These are phyloP conservation scores for Phaeosphaeriaceae sp. DNA, from an alignment of 2,329 filamentous ascomycete genomes.

Conservation along the genomic window DNA sequence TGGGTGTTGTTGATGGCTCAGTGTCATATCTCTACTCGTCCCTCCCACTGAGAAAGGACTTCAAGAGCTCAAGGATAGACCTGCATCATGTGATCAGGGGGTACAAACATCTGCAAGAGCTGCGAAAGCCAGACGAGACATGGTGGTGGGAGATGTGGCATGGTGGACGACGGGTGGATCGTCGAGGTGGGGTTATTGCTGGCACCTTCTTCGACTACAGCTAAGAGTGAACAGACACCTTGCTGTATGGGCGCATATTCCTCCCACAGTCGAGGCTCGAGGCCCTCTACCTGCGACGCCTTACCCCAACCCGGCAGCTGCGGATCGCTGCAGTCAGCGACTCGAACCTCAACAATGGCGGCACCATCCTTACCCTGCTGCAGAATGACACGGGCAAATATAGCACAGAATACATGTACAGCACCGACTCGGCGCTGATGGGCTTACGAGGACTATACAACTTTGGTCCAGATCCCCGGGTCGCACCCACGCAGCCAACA, in stretches of 20 bases:
- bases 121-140: conserved; percentile 61
- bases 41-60: conserved; percentile 72
- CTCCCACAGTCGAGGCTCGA: conserved; percentile 86
- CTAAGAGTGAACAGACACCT: conserved; percentile 56
- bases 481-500: conserved; percentile 31
- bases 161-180: conserved; percentile 57
- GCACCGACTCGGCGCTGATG: conserved; percentile 88
- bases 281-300: conserved; percentile 80
- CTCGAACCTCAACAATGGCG: conserved; percentile 74
- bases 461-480: conserved; percentile 76
- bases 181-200: conserved; percentile 50
- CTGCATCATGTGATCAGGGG: conserved; percentile 81
- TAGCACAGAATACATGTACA: conserved; percentile 87
- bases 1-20: conserved; percentile 94
- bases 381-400: conserved; percentile 89
- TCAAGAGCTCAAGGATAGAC: conserved; percentile 76
- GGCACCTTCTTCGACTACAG: conserved; percentile 10
- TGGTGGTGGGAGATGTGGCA: conserved; percentile 65
- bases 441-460: conserved; percentile 93
- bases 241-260: conserved; percentile 81
- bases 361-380: conserved; percentile 75
- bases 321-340: conserved; percentile 82
- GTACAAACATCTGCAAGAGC: conserved; percentile 78
- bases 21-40: conserved; percentile 96
- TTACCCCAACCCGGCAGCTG: conserved; percentile 80